A percentile compares a stretch with the other conserved stretches of the same genome.
Conservation (phyloP, 768 basidiomycete species). For the Boletus rufocinnamomeus region DNA sequence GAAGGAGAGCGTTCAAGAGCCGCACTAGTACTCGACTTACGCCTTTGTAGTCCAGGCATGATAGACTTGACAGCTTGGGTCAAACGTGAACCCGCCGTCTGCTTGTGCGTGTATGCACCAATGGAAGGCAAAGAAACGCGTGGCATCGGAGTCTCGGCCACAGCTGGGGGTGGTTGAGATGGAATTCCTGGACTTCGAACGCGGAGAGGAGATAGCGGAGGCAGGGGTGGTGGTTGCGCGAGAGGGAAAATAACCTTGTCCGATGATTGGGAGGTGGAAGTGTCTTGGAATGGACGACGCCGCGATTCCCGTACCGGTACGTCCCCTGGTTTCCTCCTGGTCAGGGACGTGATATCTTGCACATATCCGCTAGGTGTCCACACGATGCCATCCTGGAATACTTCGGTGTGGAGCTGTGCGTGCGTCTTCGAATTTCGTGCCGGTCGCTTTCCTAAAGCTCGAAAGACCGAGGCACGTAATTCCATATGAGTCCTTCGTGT, state of each 20-base stretch:
- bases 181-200: conserved; percentile 21
- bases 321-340: background rate
- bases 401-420: conserved; percentile 33
- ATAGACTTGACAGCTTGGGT: conserved; percentile 30
- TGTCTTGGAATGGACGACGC: background rate
- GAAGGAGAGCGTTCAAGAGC: background rate
- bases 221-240: conserved; percentile 6
- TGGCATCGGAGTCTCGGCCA: conserved; percentile 24
- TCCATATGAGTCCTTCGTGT: conserved; percentile 28
- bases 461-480: conserved; percentile 17
- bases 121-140: conserved; percentile 14
- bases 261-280: background rate
- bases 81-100: conserved; percentile 22
- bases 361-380: conserved; percentile 33
- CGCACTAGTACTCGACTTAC: conserved; percentile 14
- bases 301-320: background rate
- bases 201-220: conserved; percentile 19
- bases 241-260: conserved; percentile 9
- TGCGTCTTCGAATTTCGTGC: conserved; percentile 34
- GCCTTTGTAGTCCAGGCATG: conserved; percentile 21
- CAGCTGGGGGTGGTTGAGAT: conserved; percentile 11
- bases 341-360: conserved; percentile 17
- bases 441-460: conserved; percentile 8
- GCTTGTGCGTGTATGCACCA: conserved; percentile 16
- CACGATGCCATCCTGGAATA: conserved; percentile 33